phyloP scores from a whole-genome alignment of 2,329 filamentous ascomycete genomes.

The Scytalidium sp. region DNA sequence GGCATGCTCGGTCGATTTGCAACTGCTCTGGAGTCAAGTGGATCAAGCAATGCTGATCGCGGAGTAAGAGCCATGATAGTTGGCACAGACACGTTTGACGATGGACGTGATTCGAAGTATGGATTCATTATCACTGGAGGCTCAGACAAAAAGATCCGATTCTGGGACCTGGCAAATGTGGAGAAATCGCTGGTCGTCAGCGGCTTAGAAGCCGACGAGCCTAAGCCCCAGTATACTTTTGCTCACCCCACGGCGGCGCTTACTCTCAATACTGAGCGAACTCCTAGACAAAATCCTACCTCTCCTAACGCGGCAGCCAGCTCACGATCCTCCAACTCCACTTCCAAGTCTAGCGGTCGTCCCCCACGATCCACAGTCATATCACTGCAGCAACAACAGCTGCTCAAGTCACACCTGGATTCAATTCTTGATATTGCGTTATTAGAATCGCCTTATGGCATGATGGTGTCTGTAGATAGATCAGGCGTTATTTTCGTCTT shows the following conservation, averaged over 20 bases:
- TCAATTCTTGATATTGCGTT: slow-evolving; percentile 84
- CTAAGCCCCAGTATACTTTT: slow-evolving; percentile 69
- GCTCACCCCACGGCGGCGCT: slow-evolving; percentile 61
- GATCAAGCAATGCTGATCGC: slow-evolving; percentile 52
- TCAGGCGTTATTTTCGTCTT: slow-evolving; percentile 88
- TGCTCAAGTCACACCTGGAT: slow-evolving; percentile 85
- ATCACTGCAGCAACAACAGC: slow-evolving; percentile 79
- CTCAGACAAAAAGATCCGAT: slow-evolving; percentile 85
- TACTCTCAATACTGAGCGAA: slow-evolving; percentile 60
- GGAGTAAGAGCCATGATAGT: slow-evolving; percentile 75
- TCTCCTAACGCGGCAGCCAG: slow-evolving; percentile 28
- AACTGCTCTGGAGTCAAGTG: slow-evolving; percentile 63
- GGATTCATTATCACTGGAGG: slow-evolving; percentile 86
- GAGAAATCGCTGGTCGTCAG: slow-evolving; percentile 80
- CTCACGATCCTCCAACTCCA: slow-evolving; percentile 20
- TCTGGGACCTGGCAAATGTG: slow-evolving; percentile 82
- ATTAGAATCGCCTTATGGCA: slow-evolving; percentile 84
- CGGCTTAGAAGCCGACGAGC: slow-evolving; percentile 68
- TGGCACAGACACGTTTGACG: slow-evolving; percentile 67
- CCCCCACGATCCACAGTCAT: slow-evolving; percentile 79
- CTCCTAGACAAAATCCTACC: slow-evolving; percentile 22
- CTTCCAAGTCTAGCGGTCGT: slow-evolving; percentile 31
- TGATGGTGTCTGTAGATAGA: slow-evolving; percentile 88
- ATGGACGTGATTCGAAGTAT: slow-evolving; percentile 69
- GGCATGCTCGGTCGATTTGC: slow-evolving; percentile 85